Evolutionary conservation across 352 stramenopile genomes (phyloP).

Genomic region (Stephanocyclus meneghinianus): DNA sequence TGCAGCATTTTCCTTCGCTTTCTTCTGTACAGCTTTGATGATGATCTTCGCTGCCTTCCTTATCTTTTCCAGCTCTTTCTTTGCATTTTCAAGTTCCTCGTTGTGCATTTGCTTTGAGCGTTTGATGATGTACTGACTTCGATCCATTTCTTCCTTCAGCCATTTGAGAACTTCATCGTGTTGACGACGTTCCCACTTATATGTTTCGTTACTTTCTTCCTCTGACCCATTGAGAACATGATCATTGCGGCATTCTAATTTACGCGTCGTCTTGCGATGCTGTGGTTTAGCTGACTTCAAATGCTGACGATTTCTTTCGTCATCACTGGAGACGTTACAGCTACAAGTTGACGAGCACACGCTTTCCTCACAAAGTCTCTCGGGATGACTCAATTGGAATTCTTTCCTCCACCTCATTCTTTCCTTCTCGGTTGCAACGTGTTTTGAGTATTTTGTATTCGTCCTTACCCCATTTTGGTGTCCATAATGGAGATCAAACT

Average conservation of each 20-base stretch:
- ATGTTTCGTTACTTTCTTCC: background rate
- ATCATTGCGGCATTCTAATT: constrained; percentile 52
- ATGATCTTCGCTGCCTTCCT: constrained; percentile 52
- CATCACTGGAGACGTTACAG: constrained; percentile 6
- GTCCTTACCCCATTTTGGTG: constrained; percentile 3
- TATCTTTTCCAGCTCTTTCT: constrained; percentile 49
- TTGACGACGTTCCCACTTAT: background rate
- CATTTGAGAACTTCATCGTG: constrained; percentile 53
- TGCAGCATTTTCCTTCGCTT: constrained; percentile 50
- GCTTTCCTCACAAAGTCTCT: background rate
- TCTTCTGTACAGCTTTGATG: constrained; percentile 51
- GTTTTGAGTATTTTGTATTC: constrained; percentile 10
- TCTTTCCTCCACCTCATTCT: constrained; percentile 25
- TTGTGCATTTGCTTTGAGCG: constrained; percentile 46
- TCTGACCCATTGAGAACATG: constrained; percentile 43
- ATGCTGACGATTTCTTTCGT: constrained; percentile 16
- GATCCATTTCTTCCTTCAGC: constrained; percentile 56
- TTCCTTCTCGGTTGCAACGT: constrained; percentile 21
- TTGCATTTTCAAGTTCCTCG: constrained; percentile 48
- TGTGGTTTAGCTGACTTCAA: constrained; percentile 5
- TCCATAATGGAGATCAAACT: background rate
- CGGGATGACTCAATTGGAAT: constrained; percentile 1
- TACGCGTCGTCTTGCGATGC: background rate
- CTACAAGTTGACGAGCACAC: background rate
- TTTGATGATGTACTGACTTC: constrained; percentile 49